These are phyloP conservation scores for Spirogloea muscicola DNA, from an alignment of 139 green algal genomes.

Conservation along the genomic window DNA sequence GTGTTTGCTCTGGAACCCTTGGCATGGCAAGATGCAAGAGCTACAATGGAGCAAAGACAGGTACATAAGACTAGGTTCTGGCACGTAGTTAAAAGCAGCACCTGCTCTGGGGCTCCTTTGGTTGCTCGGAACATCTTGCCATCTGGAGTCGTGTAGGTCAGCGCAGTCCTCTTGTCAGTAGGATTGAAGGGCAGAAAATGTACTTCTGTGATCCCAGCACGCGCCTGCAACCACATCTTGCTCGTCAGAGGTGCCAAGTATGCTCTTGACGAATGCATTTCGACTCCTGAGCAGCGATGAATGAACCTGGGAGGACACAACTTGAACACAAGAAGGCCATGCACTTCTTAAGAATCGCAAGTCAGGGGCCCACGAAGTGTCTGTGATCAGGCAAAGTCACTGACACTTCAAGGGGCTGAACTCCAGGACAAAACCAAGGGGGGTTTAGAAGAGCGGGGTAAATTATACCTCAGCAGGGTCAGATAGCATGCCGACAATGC, in stretches of 20 bases:
- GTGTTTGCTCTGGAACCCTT: neutral
- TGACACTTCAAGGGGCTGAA: too few relatives aligned
- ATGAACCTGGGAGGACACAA: neutral
- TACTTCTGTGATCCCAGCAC: conserved; percentile 53
- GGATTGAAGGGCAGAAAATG: conserved; percentile 87
- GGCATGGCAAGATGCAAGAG: neutral
- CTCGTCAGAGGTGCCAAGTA: too few relatives aligned
- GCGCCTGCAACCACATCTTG: conserved; percentile 24
- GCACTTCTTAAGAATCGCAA: neutral
- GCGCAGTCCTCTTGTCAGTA: conserved; percentile 77
- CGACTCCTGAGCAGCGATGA: neutral
- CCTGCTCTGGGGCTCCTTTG: conserved; percentile 68
- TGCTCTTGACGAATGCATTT: conserved; percentile 2
- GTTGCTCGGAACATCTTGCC: conserved; percentile 48
- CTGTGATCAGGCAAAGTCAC: too few relatives aligned
- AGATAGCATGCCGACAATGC: conserved; percentile 60
- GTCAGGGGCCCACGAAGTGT: too few relatives aligned
- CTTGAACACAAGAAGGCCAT: too few relatives aligned
- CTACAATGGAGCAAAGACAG: conserved; percentile 47
- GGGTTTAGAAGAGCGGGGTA: too few relatives aligned
- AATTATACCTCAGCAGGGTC: conserved; percentile 7
- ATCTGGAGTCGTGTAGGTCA: conserved; percentile 48
- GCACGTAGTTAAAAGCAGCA: conserved; percentile 27
- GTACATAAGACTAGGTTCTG: conserved; percentile 26
- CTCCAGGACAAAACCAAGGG: too few relatives aligned